Evolutionary conservation across 495 filamentous ascomycete genomes (phyloP).

Genomic region (Hypoxylon lienhwacheense): DNA sequence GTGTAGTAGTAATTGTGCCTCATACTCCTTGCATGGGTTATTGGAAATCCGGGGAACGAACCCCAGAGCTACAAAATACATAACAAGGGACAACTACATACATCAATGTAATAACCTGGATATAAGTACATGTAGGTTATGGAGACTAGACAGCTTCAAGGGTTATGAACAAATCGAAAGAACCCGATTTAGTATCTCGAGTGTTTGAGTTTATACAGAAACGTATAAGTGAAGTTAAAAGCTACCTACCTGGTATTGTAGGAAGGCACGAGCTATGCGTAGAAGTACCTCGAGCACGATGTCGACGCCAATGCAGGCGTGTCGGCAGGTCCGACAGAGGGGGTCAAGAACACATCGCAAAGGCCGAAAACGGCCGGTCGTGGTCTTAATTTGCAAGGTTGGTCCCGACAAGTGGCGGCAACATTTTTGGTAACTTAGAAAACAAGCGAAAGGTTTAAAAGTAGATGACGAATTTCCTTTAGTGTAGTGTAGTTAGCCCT

Average conservation of each 20-base stretch:
- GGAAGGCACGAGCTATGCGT: not conserved
- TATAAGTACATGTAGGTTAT: no score
- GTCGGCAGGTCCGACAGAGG: slow-evolving; percentile 32
- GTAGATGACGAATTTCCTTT: not conserved
- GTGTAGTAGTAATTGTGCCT: slow-evolving; percentile 1
- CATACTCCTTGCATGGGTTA: slow-evolving; percentile 19
- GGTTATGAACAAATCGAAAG: no score
- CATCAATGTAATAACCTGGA: no score
- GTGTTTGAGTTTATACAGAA: no score
- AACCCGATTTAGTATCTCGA: no score
- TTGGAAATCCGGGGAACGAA: slow-evolving; percentile 21
- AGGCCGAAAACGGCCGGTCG: slow-evolving; percentile 23
- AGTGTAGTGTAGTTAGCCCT: slow-evolving; percentile 23
- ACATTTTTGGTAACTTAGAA: slow-evolving; percentile 8
- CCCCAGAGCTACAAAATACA: slow-evolving; percentile 8
- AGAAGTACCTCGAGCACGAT: no score
- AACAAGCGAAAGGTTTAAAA: not conserved
- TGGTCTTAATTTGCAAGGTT: not conserved
- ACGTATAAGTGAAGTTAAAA: no score
- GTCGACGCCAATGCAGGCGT: no score
- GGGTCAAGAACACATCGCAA: slow-evolving; percentile 5
- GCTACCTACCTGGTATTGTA: no score
- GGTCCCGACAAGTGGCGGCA: slow-evolving; percentile 4
- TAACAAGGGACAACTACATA: no score
- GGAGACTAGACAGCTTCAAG: no score